Percentiles rank a stretch among this genome's conserved stretches.
Evolutionary conservation across 371 early-diverging fungal genomes (phyloP).

Genomic region (Mortierella sp.): DNA sequence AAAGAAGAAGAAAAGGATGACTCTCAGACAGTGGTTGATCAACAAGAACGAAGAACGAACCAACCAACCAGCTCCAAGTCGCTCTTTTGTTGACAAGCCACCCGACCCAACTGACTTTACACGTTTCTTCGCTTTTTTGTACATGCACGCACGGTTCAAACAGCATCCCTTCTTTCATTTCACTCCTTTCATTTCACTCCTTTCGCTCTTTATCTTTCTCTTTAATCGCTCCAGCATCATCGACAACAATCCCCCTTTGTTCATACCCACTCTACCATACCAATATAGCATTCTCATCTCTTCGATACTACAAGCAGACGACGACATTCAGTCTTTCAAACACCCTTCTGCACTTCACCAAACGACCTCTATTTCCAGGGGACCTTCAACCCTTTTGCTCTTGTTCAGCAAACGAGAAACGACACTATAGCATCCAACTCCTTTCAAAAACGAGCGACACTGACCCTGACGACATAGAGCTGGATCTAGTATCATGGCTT

Average conservation of each 20-base stretch:
- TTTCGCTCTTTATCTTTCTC: neutral
- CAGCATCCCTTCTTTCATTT: neutral
- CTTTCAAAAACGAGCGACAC: neutral
- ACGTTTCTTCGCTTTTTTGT: neutral
- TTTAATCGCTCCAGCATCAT: neutral
- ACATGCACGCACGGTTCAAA: neutral
- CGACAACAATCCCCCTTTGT: neutral
- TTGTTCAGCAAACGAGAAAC: neutral
- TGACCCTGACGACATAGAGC: neutral
- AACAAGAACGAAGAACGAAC: too few relatives aligned
- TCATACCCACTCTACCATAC: too few relatives aligned
- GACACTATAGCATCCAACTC: neutral
- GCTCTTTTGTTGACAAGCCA: neutral
- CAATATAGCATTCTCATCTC: too few relatives aligned
- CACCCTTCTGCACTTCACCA: too few relatives aligned
- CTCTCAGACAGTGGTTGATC: neutral
- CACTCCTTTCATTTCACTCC: neutral
- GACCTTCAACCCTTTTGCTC: neutral
- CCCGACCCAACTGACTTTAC: neutral
- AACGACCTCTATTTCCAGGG: too few relatives aligned
- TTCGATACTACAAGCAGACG: too few relatives aligned
- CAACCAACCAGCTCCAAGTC: neutral
- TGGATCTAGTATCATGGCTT: constrained; percentile 29
- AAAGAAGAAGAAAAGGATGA: neutral
- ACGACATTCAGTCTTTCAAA: too few relatives aligned